phyloP scores from a whole-genome alignment of 805 yeast genomes.

The Starmera amethionina region DNA sequence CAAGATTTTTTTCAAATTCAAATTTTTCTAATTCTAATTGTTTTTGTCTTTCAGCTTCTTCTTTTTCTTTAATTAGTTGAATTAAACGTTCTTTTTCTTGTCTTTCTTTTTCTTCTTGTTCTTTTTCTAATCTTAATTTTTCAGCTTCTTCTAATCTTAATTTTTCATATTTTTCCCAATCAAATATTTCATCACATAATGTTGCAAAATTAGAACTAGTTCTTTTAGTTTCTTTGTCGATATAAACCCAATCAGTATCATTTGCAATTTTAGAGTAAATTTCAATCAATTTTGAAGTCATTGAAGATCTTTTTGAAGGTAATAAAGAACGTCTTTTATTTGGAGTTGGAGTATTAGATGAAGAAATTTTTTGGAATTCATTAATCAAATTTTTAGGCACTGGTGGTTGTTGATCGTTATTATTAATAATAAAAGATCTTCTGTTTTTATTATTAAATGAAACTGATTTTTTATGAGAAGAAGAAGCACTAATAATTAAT shows the following conservation, averaged over 20 bases:
- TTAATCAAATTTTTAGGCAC: slow-evolving; percentile 7
- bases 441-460: slow-evolving; percentile 29
- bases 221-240: slow-evolving; percentile 65
- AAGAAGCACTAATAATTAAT: slow-evolving; percentile 30
- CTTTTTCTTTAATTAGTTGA: slow-evolving; percentile 17
- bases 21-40: slow-evolving; percentile 9
- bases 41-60: slow-evolving; percentile 16
- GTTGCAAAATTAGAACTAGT: slow-evolving; percentile 74
- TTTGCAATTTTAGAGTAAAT: slow-evolving; percentile 64
- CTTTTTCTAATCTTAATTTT: slow-evolving; percentile 34
- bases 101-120: slow-evolving; percentile 34
- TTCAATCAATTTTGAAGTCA: slow-evolving; percentile 59
- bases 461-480: slow-evolving; percentile 40
- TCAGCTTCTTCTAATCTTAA: slow-evolving; percentile 29
- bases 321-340: slow-evolving; percentile 22
- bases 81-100: slow-evolving; percentile 30
- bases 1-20: slow-evolving; percentile 4
- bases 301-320: slow-evolving; percentile 52
- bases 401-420: slow-evolving; percentile 9
- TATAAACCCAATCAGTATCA: slow-evolving; percentile 53
- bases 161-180: slow-evolving; percentile 57
- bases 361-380: slow-evolving; percentile 3
- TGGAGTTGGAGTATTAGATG: slow-evolving; percentile 1
- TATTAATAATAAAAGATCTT: slow-evolving; percentile 16
- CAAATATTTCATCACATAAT: slow-evolving; percentile 67